Base-by-base conservation (phyloP, 2,329 filamentous ascomycete genomes). In the Botrytis fabae region DNA sequence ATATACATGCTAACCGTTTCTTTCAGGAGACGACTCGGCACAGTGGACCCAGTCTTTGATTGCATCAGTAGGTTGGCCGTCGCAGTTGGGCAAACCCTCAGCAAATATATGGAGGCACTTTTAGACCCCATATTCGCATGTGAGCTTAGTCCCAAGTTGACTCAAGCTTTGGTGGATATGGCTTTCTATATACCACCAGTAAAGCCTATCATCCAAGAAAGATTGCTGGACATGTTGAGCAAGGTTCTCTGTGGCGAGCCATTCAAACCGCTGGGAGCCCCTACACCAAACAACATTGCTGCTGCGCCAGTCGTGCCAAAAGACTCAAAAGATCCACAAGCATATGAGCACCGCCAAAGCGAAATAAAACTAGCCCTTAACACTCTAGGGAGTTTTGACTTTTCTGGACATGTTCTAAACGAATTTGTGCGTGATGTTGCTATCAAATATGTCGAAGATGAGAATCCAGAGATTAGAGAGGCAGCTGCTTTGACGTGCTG, bases 361-460 rank as follows among this genome's bases (percentile, higher is more conserved):
- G 95, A 99, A 81, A 93, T 99, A 75, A 97, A 97, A 76, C 86
- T 99, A 70, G 96, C 96, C 6, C 87, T 99, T 25, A 95, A 97
- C 79, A 99, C 97, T 0, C 86, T 99, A 0, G 97, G 96, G n/a
- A 98, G 94, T 80, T 99, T 99, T 79, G 96, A 99, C 81, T 99
- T 99, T 80, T 91, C 88, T 75, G 91, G 93, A 2, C 94, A 98
- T 79, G 92, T 98, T 25, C 85, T 99, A 25, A 99, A 99, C 79
- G 97, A 99, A 81, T 99, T 99, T 78, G 96, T 99, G 42, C 93
- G 96, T 38, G 96, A 99, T 80, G 96, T 99, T 68, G 96, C 97
- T 6, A 97, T 99, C 80, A 96, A 95, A 81, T 99, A 98, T 78
- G 95, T 99, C 60, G 95, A 99, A 78, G 96, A 97, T 76, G 95